A percentile compares a stretch with the other conserved stretches of the same genome.
phyloP scores from a whole-genome alignment of 106 monocot genomes.

The Phalaenopsis equestris region DNA sequence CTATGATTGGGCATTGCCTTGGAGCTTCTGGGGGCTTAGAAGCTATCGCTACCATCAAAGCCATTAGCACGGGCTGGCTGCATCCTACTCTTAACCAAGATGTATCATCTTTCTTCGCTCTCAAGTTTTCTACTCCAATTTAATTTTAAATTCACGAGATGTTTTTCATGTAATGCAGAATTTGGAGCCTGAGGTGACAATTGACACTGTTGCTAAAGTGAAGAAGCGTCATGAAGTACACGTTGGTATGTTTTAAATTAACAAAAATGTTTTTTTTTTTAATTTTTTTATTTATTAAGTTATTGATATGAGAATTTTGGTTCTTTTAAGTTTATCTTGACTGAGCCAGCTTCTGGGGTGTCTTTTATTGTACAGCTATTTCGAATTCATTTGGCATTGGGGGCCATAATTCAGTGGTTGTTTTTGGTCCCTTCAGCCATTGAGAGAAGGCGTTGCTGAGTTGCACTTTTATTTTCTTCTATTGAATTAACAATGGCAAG shows the following conservation, averaged over 20 bases:
- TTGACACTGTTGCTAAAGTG: constrained; percentile 25
- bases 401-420: constrained; percentile 63
- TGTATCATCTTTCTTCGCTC: not conserved
- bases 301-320: no score
- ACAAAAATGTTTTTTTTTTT: no score
- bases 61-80: constrained; percentile 21
- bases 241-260: constrained; percentile 17
- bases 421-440: constrained; percentile 56
- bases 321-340: no score
- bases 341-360: no score
- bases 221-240: constrained; percentile 37
- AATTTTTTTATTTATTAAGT: not conserved
- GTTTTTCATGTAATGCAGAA: constrained; percentile 8
- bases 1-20: constrained; percentile 24
- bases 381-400: constrained; percentile 73
- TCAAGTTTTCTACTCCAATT: not conserved
- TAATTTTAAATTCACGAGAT: not conserved
- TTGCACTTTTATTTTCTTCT: no score
- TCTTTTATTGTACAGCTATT: constrained; percentile 22
- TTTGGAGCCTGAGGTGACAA: constrained; percentile 30
- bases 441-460: constrained; percentile 8
- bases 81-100: constrained; percentile 21
- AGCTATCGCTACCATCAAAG: constrained; percentile 21
- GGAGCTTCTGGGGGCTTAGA: constrained; percentile 27
- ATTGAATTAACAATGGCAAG: no score